Evolutionary conservation across 106 monocot genomes (phyloP).

Genomic region (Vanilla planifolia): DNA sequence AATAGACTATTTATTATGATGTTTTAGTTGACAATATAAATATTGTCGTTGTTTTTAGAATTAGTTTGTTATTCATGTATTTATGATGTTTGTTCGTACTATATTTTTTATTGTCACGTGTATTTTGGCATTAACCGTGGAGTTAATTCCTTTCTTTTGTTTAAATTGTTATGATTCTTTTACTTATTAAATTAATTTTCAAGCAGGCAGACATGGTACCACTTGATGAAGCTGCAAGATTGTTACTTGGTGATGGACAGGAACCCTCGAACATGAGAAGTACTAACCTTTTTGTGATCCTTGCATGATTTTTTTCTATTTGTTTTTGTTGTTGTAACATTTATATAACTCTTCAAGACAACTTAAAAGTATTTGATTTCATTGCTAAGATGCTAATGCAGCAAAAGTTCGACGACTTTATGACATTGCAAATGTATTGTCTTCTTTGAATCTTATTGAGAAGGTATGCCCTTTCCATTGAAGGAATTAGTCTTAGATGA

Average conservation of each 20-base stretch:
- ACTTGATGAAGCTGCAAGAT: slow-evolving; percentile 80
- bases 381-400: slow-evolving; percentile 33
- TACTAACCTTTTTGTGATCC: slow-evolving; percentile 19
- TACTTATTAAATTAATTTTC: no score
- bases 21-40: no score
- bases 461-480: slow-evolving; percentile 41
- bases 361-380: slow-evolving; percentile 4
- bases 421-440: slow-evolving; percentile 91
- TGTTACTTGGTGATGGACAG: slow-evolving; percentile 62
- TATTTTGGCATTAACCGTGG: no score
- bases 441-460: slow-evolving; percentile 84
- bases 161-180: not conserved
- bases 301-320: not conserved
- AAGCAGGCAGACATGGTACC: slow-evolving; percentile 67
- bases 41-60: no score
- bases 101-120: no score
- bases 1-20: no score
- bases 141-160: no score
- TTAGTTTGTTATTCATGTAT: no score
- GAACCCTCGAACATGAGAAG: slow-evolving; percentile 68
- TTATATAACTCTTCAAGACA: not conserved
- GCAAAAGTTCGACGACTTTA: slow-evolving; percentile 91
- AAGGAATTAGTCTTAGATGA: no score
- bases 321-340: not conserved
- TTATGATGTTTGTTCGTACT: no score